These are phyloP conservation scores for Metarhizium album DNA, from an alignment of 2,329 filamentous ascomycete genomes.

Conservation along the genomic window DNA sequence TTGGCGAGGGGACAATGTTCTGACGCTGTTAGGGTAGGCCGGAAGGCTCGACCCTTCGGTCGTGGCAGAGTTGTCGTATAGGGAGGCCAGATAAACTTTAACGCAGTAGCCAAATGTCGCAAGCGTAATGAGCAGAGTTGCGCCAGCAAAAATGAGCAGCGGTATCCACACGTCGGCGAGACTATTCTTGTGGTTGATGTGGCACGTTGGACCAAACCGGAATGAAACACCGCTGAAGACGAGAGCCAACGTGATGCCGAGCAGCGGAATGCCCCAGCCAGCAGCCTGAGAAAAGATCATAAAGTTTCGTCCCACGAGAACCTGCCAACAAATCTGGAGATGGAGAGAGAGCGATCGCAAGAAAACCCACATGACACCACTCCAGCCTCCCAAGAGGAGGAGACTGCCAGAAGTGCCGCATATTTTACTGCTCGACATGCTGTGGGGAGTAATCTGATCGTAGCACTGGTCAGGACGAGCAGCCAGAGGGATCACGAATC, in stretches of 20 bases:
- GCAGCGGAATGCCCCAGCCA: slow-evolving; percentile 74
- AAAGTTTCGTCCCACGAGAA: slow-evolving; percentile 77
- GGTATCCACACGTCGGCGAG: slow-evolving; percentile 86
- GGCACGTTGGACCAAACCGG: slow-evolving; percentile 82
- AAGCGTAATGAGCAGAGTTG: slow-evolving; percentile 72
- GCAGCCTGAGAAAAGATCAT: slow-evolving; percentile 73
- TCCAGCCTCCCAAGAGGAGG: slow-evolving; percentile 76
- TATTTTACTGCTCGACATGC: slow-evolving; percentile 71
- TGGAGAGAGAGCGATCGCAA: slow-evolving; percentile 84
- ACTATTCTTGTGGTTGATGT: slow-evolving; percentile 84
- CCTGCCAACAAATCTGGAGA: slow-evolving; percentile 96
- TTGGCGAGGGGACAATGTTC: slow-evolving; percentile 70
- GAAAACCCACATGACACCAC: slow-evolving; percentile 82
- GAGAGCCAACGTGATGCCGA: slow-evolving; percentile 66
- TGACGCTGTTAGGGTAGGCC: slow-evolving; percentile 59
- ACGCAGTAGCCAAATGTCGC: slow-evolving; percentile 86
- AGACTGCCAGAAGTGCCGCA: slow-evolving; percentile 86
- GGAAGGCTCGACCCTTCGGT: slow-evolving; percentile 65
- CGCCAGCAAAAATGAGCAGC: slow-evolving; percentile 63
- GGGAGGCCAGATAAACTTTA: slow-evolving; percentile 81
- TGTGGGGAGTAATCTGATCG: slow-evolving; percentile 84
- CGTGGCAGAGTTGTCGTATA: slow-evolving; percentile 60
- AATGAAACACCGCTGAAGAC: slow-evolving; percentile 87
- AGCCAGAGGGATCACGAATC: slow-evolving; percentile 81
- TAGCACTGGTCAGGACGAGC: slow-evolving; percentile 72